phyloP scores from a whole-genome alignment of 2,329 filamentous ascomycete species.

The Cyphellophora attinorum region DNA sequence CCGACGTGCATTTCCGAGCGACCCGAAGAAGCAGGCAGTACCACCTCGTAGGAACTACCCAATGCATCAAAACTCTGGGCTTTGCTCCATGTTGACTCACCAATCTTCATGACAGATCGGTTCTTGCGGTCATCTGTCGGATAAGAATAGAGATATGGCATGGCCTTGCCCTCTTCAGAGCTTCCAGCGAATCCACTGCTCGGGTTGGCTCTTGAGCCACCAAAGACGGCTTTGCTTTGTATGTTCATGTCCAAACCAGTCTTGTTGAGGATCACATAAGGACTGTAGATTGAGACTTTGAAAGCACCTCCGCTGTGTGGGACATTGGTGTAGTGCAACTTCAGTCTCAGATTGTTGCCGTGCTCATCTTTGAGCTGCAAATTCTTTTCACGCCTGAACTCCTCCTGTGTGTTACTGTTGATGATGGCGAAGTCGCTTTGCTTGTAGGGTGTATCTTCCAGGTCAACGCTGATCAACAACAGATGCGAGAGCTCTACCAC shows the following conservation, averaged over 20 bases:
- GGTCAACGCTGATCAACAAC: slow-evolving; percentile 82
- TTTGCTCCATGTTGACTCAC: slow-evolving; percentile 90
- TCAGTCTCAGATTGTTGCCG: slow-evolving; percentile 68
- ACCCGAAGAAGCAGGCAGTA: slow-evolving; percentile 62
- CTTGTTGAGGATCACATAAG: slow-evolving; percentile 91
- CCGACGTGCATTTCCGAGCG: slow-evolving; percentile 82
- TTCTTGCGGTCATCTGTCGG: slow-evolving; percentile 83
- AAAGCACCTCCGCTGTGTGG: slow-evolving; percentile 92
- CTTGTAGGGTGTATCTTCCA: slow-evolving; percentile 93
- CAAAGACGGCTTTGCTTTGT: slow-evolving; percentile 79
- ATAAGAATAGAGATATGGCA: slow-evolving; percentile 95
- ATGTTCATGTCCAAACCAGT: slow-evolving; percentile 84
- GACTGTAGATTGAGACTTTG: slow-evolving; percentile 88
- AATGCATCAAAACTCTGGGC: slow-evolving; percentile 97
- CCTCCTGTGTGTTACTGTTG: slow-evolving; percentile 77
- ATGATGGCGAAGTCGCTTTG: slow-evolving; percentile 95
- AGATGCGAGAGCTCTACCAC: slow-evolving; percentile 94
- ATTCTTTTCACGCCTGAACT: slow-evolving; percentile 74
- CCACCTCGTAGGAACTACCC: slow-evolving; percentile 80
- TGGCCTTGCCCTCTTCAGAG: slow-evolving; percentile 50
- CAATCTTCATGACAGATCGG: slow-evolving; percentile 75
- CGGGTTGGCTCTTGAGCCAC: slow-evolving; percentile 71
- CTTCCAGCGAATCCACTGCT: slow-evolving; percentile 60
- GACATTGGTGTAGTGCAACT: slow-evolving; percentile 81
- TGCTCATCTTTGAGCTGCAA: slow-evolving; percentile 77